A percentile compares a stretch with the other conserved stretches of the same genome.
These are phyloP conservation scores for Ceratobasidium sp. DNA, from an alignment of 1,284 basidiomycete genomes.

Conservation along the genomic window DNA sequence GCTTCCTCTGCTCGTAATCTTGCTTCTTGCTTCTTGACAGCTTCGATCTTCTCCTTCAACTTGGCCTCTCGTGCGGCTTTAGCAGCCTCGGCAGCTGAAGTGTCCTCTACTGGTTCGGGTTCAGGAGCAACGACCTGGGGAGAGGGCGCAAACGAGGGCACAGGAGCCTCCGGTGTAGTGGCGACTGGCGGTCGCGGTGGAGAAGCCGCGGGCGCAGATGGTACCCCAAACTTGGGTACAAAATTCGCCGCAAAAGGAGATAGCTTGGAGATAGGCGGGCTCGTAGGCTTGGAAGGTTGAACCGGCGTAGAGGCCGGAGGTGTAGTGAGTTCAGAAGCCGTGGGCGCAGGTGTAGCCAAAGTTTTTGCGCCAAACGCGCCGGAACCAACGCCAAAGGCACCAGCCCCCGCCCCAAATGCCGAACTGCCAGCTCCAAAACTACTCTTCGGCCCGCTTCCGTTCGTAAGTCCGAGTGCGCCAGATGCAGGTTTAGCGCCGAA, in stretches of 20 bases:
- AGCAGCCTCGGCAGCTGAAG: conserved; percentile 15
- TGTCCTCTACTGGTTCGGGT: not conserved
- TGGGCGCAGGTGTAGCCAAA: not conserved
- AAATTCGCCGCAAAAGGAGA: conserved; percentile 37
- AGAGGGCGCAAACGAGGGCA: not conserved
- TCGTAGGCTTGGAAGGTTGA: not conserved
- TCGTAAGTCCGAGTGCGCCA: not conserved
- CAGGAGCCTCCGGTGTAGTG: not conserved
- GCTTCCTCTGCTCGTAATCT: conserved; percentile 15
- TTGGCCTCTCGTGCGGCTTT: conserved; percentile 39
- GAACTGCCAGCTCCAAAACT: not conserved
- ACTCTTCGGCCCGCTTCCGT: not conserved
- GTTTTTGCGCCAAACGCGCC: not conserved
- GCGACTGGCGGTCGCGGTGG: not conserved
- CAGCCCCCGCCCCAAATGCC: conserved; percentile 24
- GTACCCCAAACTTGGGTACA: conserved; percentile 29
- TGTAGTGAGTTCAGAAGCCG: not conserved
- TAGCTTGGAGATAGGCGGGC: conserved; percentile 6
- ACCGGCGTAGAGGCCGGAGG: not conserved
- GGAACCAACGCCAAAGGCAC: conserved; percentile 19
- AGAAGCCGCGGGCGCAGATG: not conserved
- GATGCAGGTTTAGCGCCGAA: conserved; percentile 10
- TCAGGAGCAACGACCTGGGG: not conserved
- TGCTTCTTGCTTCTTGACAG: conserved; percentile 27
- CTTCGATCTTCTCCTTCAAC: conserved; percentile 30